phyloP scores from a whole-genome alignment of 345 rosid species.

The Pistacia atlantica region DNA sequence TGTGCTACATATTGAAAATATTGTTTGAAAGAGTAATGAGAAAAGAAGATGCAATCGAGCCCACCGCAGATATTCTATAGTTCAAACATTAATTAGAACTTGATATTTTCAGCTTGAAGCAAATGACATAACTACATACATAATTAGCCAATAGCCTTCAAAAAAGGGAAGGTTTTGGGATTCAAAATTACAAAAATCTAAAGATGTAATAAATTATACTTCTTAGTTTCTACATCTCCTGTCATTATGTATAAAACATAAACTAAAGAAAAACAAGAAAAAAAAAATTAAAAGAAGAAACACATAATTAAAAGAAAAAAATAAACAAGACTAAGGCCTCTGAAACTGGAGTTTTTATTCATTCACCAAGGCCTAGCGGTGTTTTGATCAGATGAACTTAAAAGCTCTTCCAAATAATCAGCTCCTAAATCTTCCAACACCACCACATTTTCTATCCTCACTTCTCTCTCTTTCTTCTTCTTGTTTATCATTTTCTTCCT shows the following conservation, averaged over 20 bases:
- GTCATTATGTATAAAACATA: neutral
- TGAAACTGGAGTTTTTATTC: too few species aligned
- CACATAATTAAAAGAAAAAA: neutral
- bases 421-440: conserved; percentile 84
- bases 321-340: neutral
- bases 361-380: conserved; percentile 31
- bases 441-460: conserved; percentile 49
- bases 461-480: conserved; percentile 41
- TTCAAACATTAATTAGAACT: neutral
- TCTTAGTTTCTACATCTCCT: neutral
- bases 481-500: conserved; percentile 51
- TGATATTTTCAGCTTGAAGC: neutral
- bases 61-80: neutral
- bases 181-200: neutral
- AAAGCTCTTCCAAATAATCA: conserved; percentile 69
- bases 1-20: too few species aligned
- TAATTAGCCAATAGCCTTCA: neutral
- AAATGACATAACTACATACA: neutral
- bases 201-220: neutral
- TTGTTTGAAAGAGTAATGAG: neutral
- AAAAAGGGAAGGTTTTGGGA: conserved; percentile 5
- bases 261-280: neutral
- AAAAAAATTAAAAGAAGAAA: neutral
- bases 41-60: neutral
- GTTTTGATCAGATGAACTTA: conserved; percentile 39